A percentile compares a stretch with the other conserved stretches of the same genome.
These are phyloP conservation scores for Polymyxa betae DNA, from an alignment of 208 protist genomes.

Conservation along the genomic window DNA sequence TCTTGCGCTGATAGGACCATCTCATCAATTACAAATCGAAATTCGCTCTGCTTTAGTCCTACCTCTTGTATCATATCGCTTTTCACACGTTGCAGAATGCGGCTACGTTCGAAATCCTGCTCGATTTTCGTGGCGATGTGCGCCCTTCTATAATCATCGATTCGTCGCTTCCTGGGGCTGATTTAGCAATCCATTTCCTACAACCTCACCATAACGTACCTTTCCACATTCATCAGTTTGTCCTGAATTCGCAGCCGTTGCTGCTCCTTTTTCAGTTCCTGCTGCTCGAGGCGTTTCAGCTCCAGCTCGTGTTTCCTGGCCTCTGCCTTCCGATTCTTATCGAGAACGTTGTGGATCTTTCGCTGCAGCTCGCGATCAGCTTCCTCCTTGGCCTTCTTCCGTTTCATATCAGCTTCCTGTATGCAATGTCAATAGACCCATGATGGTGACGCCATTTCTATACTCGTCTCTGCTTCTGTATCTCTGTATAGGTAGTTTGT, in stretches of 20 bases:
- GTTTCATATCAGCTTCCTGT: slow-evolving; percentile 48
- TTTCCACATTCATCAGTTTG: slow-evolving; percentile 20
- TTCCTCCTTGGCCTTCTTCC: neutral
- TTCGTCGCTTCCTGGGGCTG: neutral
- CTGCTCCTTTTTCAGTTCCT: neutral
- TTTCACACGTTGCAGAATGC: slow-evolving; percentile 38
- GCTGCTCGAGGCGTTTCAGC: neutral
- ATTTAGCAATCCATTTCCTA: neutral
- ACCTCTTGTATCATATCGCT: slow-evolving; percentile 51
- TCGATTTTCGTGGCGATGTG: slow-evolving; percentile 16
- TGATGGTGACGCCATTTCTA: neutral
- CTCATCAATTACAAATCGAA: neutral
- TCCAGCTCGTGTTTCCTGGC: slow-evolving; percentile 11
- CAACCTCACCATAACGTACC: neutral
- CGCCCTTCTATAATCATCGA: slow-evolving; percentile 35
- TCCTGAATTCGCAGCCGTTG: slow-evolving; percentile 11
- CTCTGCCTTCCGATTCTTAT: neutral
- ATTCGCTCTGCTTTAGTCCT: neutral
- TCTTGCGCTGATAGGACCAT: neutral
- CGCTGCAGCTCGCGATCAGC: neutral
- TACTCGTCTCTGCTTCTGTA: neutral
- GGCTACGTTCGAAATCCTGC: slow-evolving; percentile 37
- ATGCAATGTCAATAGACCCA: neutral
- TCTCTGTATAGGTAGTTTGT: neutral
- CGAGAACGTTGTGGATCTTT: slow-evolving; percentile 34